Evolutionary conservation across 2,329 filamentous ascomycete species (phyloP), one percentile per base, ranked within the genome.

Genomic region (Lachnellula willkommii): DNA sequence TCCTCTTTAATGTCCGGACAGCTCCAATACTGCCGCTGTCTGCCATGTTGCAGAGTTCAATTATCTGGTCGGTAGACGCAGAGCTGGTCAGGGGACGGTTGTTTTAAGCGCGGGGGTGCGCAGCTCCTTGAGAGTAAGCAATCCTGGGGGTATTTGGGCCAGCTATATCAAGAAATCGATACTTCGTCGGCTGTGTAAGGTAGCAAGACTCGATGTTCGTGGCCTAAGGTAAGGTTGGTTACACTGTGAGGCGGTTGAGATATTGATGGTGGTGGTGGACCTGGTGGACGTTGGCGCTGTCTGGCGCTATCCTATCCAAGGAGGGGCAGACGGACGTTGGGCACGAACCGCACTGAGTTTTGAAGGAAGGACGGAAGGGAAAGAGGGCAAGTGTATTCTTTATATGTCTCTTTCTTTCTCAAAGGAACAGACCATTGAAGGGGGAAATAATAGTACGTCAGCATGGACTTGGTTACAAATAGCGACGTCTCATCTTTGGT

Each of bases 1-100:
- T 96, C 80, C 93, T 88, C 85, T 96, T 97, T 86, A 99, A 88
- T 60, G 94, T 95, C 74, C 83, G 82, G 74, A 81, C 81, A 61
- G 81, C 81, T 65, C 85, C 85, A 68, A 85, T 83, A 35, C 40
- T 47, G 15, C 47, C 47, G 66, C 54, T 63, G 53, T 69, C 69
- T 40, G 80, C 79, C 84, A 87, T 87, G 63, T 72, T 59, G 54
- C 45, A 43, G 37, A 15, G 24, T 52, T 55, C n/a, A 15, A 14
- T 14, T 43, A 36, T 48, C 12, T n/a, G 12, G 37, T 7, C 20
- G 6, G 47, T 9, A 45, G 40, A 32, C 42, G 42, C 32, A 45
- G 28, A 8, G 32, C 15, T 47, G 35, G 9, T 32, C 28, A 49
- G 35, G n/a, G 37, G 26, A 39, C 52, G 24, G 39, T 43, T 11